Percentiles rank a stretch among this genome's conserved stretches.
Evolutionary conservation across 768 basidiomycete species (phyloP).

Genomic region (Cystobasidium onofrii): DNA sequence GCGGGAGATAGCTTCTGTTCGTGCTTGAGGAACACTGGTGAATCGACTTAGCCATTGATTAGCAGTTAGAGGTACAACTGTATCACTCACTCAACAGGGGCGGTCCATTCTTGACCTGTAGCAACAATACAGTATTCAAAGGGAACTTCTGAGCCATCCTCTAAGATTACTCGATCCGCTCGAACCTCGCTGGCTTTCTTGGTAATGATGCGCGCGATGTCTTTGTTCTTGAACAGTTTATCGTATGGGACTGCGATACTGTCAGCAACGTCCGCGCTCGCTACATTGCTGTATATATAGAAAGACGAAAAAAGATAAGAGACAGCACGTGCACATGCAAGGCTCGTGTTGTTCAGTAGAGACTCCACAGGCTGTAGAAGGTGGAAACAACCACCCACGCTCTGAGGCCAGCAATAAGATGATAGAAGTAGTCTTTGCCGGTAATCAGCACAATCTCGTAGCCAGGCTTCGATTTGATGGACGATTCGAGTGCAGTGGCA

Average conservation of each 20-base stretch:
- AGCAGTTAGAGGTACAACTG: background rate
- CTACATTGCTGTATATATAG: background rate
- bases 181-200: conserved; percentile 11
- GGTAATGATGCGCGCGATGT: background rate
- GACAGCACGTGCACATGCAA: background rate
- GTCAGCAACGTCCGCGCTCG: conserved; percentile 18
- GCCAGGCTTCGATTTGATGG: background rate
- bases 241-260: conserved; percentile 9
- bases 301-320: background rate
- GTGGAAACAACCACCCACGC: too few species aligned
- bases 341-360: too few species aligned
- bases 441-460: conserved; percentile 24
- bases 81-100: conserved; percentile 5
- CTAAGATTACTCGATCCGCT: conserved; percentile 23
- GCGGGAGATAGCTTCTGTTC: conserved; percentile 13
- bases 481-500: conserved; percentile 1
- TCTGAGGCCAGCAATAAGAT: conserved; percentile 26
- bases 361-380: too few species aligned
- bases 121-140: conserved; percentile 38
- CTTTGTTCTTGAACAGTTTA: conserved; percentile 18
- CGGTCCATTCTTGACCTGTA: conserved; percentile 25
- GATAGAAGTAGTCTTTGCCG: conserved; percentile 9
- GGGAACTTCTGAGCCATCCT: conserved; percentile 26
- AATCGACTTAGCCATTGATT: conserved; percentile 32
- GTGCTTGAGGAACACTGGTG: background rate